Base-by-base conservation (phyloP, 805 yeast genomes). In the Wickerhamomyces chambardii region DNA sequence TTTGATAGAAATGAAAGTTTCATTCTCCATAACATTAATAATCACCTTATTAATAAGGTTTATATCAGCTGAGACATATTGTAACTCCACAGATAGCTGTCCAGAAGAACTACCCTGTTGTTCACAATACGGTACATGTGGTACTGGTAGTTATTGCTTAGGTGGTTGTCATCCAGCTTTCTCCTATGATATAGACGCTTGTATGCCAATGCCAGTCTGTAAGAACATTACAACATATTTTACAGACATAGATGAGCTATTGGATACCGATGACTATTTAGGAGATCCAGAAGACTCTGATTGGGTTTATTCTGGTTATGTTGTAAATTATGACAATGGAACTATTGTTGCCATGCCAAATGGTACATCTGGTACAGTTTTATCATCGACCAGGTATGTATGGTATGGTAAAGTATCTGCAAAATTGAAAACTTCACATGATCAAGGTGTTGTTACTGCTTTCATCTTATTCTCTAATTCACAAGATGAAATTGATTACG, bases 401-500 rank as follows among this genome's bases (percentile, higher is more conserved):
- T 89, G 95, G 95, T 87, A 83, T 59, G 97, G 97, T 36, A 83
- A 78, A 53, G 69, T 85, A 24, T 63, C 78, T 24, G 78, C 81
- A 33, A 70, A 64, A 33, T 50, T 86, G 50, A 86, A 81, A 63
- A 65, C 90, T 0, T 82, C 95, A 1, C 84, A 75, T 51, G 70
- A 69, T 28, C 66, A 59, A 9, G 97, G 97, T 67, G 95, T 87
- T 27, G 72, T 87, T 39, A 70, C 94, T 14, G 89, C 95, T 22
- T 75, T 78, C 50, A 85, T 87, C 58, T 56, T 85, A 35, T 80
- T 75, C 58, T 84, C 95, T 7, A 83, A 84, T 53, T 85, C 80
- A 29, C 77, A 84, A 66, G 97, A 87, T 64, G 97, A 89, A 68
- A 71, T 87, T 48, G 97, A 89, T 70, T 78, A 61, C 52, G 96